Evolutionary conservation across 2,329 filamentous ascomycete genomes (phyloP), one percentile per base, ranked within the genome.

Genomic region (Rhinocladiella mackenziei): DNA sequence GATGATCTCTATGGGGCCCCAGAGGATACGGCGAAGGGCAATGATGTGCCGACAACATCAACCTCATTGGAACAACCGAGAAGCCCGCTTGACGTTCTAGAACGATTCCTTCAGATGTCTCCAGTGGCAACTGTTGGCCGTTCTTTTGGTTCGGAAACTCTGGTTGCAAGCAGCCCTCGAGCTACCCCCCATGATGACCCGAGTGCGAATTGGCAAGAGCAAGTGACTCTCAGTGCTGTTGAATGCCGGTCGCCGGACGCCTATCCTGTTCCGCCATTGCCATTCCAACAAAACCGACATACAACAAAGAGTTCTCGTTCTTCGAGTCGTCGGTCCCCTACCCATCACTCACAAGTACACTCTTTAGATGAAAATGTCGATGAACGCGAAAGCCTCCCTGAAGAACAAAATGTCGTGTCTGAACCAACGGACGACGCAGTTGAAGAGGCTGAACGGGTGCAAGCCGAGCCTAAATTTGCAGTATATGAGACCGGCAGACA

Each of bases 1-100:
- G 49, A 48, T 19, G 50, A 53, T 39, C 34, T 53, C 10, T 53
- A 53, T 26, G 50, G 50, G 15, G 20, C 49, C 20, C 45, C 49
- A 10, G 13, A 19, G 5, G 47, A 43, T 15, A 23, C 13, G 5
- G 8, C 26, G 5, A 23, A 6, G n/a, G 7, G 28, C 9, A 33
- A 28, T 20, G 22, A 5, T 19, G 14, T 14, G 20, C 7, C 23
- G n/a, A 4, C 19, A 14, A 35, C 7, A 9, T 15, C 18, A 2
- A 22, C 34, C 9, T 25, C 45, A 14, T 20, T 35, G 19, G 32
- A 34, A 26, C 30, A 22, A 10, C 33, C 33, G 4, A 43, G 25
- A 22, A 46, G 39, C 25, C 36, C 45, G n/a, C 9, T 45, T 13
- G 42, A 47, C 39, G 38, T 39, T n/a, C 15, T 49, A 8, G 45